Percentiles rank a stretch among this genome's conserved stretches.
phyloP scores from a whole-genome alignment of 495 filamentous ascomycete genomes.

The Xeromyces bisporus region DNA sequence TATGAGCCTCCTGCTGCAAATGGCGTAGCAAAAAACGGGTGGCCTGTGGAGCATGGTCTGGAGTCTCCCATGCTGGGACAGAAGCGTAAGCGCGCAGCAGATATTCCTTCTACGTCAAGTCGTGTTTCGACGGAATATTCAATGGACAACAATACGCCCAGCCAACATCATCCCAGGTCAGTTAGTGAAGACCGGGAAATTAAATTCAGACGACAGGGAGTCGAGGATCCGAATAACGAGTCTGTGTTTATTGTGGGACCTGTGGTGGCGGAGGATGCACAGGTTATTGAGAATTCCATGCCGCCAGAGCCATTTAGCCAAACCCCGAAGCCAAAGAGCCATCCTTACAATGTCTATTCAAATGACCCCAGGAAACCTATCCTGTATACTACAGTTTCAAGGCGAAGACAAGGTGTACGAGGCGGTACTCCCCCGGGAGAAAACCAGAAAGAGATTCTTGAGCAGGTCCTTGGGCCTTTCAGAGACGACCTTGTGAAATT shows the following conservation, averaged over 20 bases:
- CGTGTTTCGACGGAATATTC: slow-evolving; percentile 5
- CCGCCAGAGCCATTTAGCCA: slow-evolving; percentile 23
- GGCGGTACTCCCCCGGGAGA: slow-evolving; percentile 31
- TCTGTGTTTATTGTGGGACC: slow-evolving; percentile 35
- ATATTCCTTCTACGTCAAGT: slow-evolving; percentile 7
- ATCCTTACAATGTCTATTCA: slow-evolving; percentile 33
- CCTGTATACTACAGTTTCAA: slow-evolving; percentile 30
- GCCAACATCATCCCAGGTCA: slow-evolving; percentile 14
- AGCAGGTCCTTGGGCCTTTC: slow-evolving; percentile 36
- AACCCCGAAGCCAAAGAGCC: slow-evolving; percentile 23
- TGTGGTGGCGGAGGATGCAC: slow-evolving; percentile 33
- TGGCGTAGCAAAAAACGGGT: slow-evolving; percentile 13
- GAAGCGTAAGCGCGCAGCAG: slow-evolving; percentile 25
- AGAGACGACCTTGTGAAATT: slow-evolving; percentile 33
- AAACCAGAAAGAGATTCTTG: slow-evolving; percentile 36
- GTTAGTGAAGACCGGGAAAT: slow-evolving; percentile 18
- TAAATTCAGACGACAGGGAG: slow-evolving; percentile 18
- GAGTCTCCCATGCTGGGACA: slow-evolving; percentile 13
- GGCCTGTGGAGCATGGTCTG: slow-evolving; percentile 11
- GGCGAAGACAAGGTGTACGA: slow-evolving; percentile 29
- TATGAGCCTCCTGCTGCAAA: slow-evolving; percentile 13
- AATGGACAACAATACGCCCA: slow-evolving; percentile 12
- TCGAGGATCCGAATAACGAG: slow-evolving; percentile 28
- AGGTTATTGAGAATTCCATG: slow-evolving; percentile 36
- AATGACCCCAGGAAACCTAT: slow-evolving; percentile 32